phyloP scores from a whole-genome alignment of 2,329 filamentous ascomycete genomes.

The Fusarium brevicatenulatum region DNA sequence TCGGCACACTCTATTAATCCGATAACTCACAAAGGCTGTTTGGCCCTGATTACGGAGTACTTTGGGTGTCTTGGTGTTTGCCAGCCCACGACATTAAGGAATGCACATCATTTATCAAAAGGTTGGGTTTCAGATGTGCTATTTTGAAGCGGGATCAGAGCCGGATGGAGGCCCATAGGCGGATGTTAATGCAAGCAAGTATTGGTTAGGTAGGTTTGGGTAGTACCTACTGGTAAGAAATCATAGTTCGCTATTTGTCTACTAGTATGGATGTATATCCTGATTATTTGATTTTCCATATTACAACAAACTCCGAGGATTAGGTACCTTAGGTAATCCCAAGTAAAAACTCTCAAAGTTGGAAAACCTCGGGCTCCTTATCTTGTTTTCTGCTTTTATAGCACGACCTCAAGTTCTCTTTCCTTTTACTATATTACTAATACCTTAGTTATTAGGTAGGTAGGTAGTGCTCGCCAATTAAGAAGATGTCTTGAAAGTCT shows the following conservation, averaged over 20 bases:
- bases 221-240: not conserved
- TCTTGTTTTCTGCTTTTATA: not conserved
- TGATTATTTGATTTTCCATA: not conserved
- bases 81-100: not conserved
- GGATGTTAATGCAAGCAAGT: not conserved
- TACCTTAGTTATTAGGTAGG: not conserved
- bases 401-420: not conserved
- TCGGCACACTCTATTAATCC: not conserved
- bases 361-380: not conserved
- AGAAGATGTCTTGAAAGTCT: not conserved
- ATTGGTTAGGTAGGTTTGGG: not conserved
- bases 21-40: not conserved
- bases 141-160: slow-evolving; percentile 28
- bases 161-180: not conserved
- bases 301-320: no score
- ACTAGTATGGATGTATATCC: not conserved
- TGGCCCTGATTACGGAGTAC: not conserved
- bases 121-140: slow-evolving; percentile 21
- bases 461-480: not conserved
- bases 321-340: not conserved
- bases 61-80: not conserved
- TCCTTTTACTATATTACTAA: not conserved
- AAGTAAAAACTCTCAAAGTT: not conserved
- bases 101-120: slow-evolving; percentile 20
- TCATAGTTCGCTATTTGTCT: not conserved